These are phyloP conservation scores for Benincasa hispida DNA, from an alignment of 306 rosid genomes.

Conservation along the genomic window DNA sequence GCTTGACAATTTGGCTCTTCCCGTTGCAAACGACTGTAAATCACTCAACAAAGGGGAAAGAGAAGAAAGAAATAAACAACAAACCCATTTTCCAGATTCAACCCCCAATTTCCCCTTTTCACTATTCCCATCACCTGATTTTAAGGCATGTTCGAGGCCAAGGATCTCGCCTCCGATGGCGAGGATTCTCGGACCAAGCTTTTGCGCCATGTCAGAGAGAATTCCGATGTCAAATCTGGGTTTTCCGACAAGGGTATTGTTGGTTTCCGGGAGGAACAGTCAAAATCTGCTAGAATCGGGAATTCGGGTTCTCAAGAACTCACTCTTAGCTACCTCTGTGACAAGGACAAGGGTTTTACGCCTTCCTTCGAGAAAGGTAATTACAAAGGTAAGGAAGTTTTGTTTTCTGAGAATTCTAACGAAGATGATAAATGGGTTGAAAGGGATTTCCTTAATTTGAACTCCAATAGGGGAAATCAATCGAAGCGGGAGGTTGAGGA, in stretches of 20 bases:
- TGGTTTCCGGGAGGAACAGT: constrained; percentile 27
- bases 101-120: background rate
- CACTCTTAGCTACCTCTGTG: constrained; percentile 84
- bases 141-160: constrained; percentile 48
- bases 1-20: background rate
- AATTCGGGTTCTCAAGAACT: constrained; percentile 57
- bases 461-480: constrained; percentile 44
- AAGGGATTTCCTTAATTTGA: constrained; percentile 76
- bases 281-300: constrained; percentile 23
- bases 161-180: constrained; percentile 49
- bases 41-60: background rate
- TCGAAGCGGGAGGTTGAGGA: constrained; percentile 70
- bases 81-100: background rate
- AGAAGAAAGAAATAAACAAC: background rate
- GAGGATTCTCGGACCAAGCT: constrained; percentile 77
- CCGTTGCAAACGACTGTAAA: background rate
- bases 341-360: constrained; percentile 38
- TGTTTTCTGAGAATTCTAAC: constrained; percentile 35
- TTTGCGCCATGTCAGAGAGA: constrained; percentile 24
- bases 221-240: constrained; percentile 27
- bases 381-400: constrained; percentile 56
- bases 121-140: background rate
- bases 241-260: constrained; percentile 23
- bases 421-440: constrained; percentile 75
- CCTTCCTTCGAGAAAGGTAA: constrained; percentile 36